Base-by-base conservation (phyloP, 305 asterid genomes). In the Fraxinus baroniana region DNA sequence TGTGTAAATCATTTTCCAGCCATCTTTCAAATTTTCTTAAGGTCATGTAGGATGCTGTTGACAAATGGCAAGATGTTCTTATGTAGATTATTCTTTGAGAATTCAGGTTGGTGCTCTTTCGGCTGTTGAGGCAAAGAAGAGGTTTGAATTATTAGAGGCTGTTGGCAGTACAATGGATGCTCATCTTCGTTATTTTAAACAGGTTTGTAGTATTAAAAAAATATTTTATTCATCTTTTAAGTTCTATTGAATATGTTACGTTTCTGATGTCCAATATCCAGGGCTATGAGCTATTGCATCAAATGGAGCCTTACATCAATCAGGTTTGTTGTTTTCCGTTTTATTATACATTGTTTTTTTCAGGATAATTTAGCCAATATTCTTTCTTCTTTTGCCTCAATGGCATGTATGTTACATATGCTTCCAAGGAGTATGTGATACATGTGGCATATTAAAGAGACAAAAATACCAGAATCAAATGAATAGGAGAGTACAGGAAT, bases 201-300 rank as follows among this genome's bases (percentile, higher is more conserved):
- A 94, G 95, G 99, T 91, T 35, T 64, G 77, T 84, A 70, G 84
- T 28, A 75, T 13, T 33, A 15, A 81, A 76, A 60, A 55, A 74
- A 76, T 46, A 46, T 77, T 71, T 7, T 36, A 76, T 77, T 35
- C 32, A 79, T 55, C 74, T 71, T 24, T 17, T 10, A 13, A 80
- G 41, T 36, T 80, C 9, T 39, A 24, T 79, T 82, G 79, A 62
- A 60, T 82, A 66, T 10, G 77, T 84, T 77, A 81, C 88, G 81
- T 84, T 84, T 84, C 57, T 84, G 79, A 87, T 82, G 83, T 82
- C 82, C 80, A 75, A 55, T 76, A 44, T 83, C 77, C 90, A 93
- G 97, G 98, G 98, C 17, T 96, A 93, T 55, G 98, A 96, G 90
- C 91, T 94, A 57, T 84, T 96, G 90, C 94, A 88, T 86, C 98